phyloP scores from a whole-genome alignment of 2,329 filamentous ascomycete species.

The Golovinomyces cichoracearum region DNA sequence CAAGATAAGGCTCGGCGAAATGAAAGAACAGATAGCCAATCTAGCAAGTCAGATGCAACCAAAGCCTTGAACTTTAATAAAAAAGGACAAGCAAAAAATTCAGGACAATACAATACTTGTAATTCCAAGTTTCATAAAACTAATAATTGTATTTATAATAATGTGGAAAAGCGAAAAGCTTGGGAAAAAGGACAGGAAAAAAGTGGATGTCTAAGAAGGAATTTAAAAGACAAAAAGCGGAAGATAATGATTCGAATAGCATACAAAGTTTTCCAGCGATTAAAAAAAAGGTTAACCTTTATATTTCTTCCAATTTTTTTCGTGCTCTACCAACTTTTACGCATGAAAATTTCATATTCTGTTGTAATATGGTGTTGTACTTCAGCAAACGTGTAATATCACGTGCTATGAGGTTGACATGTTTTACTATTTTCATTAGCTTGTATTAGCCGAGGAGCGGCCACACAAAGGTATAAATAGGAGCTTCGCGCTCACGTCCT shows the following conservation, averaged over 20 bases:
- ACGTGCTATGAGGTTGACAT: neutral
- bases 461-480: conserved; percentile 1
- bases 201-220: conserved; percentile 1
- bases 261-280: no score
- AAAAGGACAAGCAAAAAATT: neutral
- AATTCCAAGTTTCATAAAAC: neutral
- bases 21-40: neutral
- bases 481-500: neutral
- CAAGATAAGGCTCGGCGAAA: neutral
- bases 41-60: neutral
- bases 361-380: neutral
- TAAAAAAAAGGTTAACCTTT: no score
- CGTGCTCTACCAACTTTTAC: no score
- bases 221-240: neutral
- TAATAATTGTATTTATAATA: conserved; percentile 1
- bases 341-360: neutral
- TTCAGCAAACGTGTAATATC: neutral
- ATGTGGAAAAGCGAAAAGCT: neutral
- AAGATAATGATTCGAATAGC: no score
- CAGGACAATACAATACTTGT: neutral
- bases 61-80: neutral
- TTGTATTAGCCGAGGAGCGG: conserved; percentile 1
- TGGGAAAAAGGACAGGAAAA: conserved; percentile 1
- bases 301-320: no score
- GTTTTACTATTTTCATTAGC: neutral